Base-by-base conservation (phyloP, 163 green algal genomes). In the Scenedesmus sp. region DNA sequence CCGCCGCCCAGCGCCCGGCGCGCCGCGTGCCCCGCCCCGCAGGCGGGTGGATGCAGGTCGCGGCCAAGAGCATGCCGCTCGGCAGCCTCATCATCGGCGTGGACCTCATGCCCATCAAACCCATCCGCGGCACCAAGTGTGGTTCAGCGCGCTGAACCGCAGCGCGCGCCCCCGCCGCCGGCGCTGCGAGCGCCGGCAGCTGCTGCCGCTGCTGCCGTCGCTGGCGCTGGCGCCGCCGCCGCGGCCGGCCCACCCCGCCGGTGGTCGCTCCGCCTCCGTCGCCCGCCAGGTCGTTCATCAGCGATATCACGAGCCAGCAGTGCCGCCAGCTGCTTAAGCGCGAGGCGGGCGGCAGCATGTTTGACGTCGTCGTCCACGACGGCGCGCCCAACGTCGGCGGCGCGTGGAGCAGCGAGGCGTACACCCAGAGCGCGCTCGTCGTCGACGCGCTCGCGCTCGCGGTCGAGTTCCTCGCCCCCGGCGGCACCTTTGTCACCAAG, bases 381-480 rank as follows among this genome's bases (percentile, higher is more conserved):
- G 96, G 96, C 51, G 94, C 96, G 18, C 96, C 96, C 76, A 99
- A 99, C 80, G 93, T 99, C 14, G 96, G 96, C 29, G 96, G 96
- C 20, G 94, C 92, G 22, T 99, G 95, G 94, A 77, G 89, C 34
- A 94, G 79, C 60, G 96, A 99, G 76, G 92, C 96, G 0, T 97
- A 98, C 83, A 92, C 83, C 36, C 93, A 97, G 93, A 90, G 91
- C 10, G 90, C 90, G 22, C 90, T 99, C 56, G 94, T 97, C 74
- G 88, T 99, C 42, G 94, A 99, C 70, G 88, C 96, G 22, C 87
- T 98, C 42, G 83, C 85, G 39, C 93, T 99, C 69, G 96, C 96
- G 60, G 93, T 89, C 3, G 94, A 98, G 75, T 94, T 97, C 78
- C 90, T 99, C 56, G 86, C 83, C 20, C 95, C 94, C 20, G 87